phyloP scores from a whole-genome alignment of 2,329 filamentous ascomycete genomes.

The Beauveria caledonica region DNA sequence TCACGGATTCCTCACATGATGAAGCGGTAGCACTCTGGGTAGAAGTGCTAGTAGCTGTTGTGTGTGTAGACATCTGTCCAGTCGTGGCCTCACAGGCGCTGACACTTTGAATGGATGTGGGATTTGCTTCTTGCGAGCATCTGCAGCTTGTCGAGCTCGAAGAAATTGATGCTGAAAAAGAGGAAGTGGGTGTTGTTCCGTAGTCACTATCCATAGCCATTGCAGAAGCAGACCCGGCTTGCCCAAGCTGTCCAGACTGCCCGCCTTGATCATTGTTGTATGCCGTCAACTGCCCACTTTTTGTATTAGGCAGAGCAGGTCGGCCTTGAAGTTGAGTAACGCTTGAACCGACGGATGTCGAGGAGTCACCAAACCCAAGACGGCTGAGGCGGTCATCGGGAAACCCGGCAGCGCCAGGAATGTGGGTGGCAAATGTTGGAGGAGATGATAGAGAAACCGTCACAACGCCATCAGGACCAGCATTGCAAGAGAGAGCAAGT shows the following conservation, averaged over 20 bases:
- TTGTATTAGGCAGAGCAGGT: background rate
- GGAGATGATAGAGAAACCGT: conserved; percentile 20
- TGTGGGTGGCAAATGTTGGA: conserved; percentile 11
- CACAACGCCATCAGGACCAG: conserved; percentile 25
- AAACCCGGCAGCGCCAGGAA: background rate
- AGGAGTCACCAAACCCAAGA: background rate
- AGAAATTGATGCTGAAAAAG: background rate
- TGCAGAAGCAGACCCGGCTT: background rate
- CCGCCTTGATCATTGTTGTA: background rate
- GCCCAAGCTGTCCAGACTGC: background rate
- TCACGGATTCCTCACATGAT: background rate
- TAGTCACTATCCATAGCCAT: background rate
- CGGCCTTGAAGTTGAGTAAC: conserved; percentile 5
- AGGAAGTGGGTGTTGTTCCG: background rate
- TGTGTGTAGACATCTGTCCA: background rate
- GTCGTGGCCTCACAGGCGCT: background rate
- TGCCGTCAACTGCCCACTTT: background rate
- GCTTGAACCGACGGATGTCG: background rate
- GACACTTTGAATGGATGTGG: background rate
- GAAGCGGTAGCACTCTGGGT: background rate
- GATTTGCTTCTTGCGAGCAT: background rate
- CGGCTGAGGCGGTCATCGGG: background rate
- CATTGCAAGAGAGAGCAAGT: conserved; percentile 21
- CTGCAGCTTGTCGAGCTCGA: background rate
- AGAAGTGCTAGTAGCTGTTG: background rate